phyloP scores from a whole-genome alignment of 192 early-diverging fungal species.

The Chytriomyces sp. region DNA sequence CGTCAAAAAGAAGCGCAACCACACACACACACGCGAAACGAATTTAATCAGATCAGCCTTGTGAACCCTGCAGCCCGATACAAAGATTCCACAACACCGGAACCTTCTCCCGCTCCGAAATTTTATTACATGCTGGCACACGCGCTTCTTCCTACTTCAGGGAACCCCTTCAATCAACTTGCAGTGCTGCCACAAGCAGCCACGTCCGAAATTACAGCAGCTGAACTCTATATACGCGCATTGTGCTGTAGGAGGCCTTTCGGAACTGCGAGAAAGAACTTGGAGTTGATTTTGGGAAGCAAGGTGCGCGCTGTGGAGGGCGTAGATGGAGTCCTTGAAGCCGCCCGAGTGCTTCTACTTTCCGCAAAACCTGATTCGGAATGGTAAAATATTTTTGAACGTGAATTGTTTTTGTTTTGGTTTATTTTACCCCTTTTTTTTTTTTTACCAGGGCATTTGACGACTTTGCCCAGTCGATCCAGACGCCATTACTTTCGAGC shows the following conservation, averaged over 20 bases:
- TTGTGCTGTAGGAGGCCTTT: conserved; percentile 23
- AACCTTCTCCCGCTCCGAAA: conserved; percentile 50
- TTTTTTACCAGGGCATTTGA: neutral
- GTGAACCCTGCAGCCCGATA: neutral
- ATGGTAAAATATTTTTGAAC: conserved; percentile 5
- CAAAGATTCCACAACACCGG: conserved; percentile 1
- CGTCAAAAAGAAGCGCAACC: conserved; percentile 19
- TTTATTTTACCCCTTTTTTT: neutral
- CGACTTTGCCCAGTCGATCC: neutral
- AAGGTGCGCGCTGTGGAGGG: neutral
- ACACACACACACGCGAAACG: too few relatives aligned
- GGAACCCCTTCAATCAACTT: conserved; percentile 80
- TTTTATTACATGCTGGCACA: conserved; percentile 71
- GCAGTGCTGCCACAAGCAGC: conserved; percentile 56
- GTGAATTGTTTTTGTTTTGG: neutral
- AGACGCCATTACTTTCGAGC: neutral
- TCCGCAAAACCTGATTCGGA: neutral
- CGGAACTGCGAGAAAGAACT: conserved; percentile 17
- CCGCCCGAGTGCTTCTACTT: neutral
- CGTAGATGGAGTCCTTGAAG: conserved; percentile 19
- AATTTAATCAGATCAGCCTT: too few relatives aligned
- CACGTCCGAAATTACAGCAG: neutral
- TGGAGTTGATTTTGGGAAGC: conserved; percentile 17
- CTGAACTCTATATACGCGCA: conserved; percentile 24
- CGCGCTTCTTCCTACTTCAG: conserved; percentile 62